Base-by-base conservation (phyloP, 306 rosid species). In the Cajanus cajan region DNA sequence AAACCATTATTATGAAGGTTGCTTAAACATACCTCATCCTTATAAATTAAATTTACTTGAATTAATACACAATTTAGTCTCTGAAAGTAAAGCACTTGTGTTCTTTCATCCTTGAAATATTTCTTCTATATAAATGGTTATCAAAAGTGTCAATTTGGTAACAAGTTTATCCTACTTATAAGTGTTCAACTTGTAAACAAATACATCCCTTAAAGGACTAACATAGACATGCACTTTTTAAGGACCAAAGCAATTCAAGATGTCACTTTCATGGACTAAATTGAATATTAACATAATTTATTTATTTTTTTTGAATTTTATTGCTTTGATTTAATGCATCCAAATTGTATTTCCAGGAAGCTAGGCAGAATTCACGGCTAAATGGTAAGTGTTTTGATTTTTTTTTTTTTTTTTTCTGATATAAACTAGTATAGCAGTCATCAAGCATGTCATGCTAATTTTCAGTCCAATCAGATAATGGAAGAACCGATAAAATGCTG, bases 1-100 rank as follows among this genome's bases (percentile, higher is more conserved):
- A 92, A 78, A 92, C 91, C 63, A 58, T 68, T 64, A 59, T 83
- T 76, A 83, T 80, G 68, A 85, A 85, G 92, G 97, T 91, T 65
- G 61, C 19, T 77, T 69, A 52, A 45, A 8, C 36, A 28, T 50
- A 5, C 14, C 19, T 62, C 63, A 61, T 70, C 44, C 57, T 65
- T 76, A 28, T 21, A n/a, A 15, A 31, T 13, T 28, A 39, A 54
- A 7, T 8, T 43, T 19, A 7, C n/a, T n/a, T n/a, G 45, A n/a
- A 34, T 31, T 7, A 31, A 15, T 62, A 36, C 41, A 34, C 25
- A 63, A 36, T 63, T 36, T 63, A 34, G 25, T 63, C 15, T 4
- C 45, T 4, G 0, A n/a, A 63, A 3, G 67, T 59, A 59, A 28
- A 34, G 24, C 31, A 52, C 19, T 59, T 28, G 39, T 59, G 18